Evolutionary conservation across 176 grass and related monocot species (phyloP).

Genomic region (Eleusine coracana): DNA sequence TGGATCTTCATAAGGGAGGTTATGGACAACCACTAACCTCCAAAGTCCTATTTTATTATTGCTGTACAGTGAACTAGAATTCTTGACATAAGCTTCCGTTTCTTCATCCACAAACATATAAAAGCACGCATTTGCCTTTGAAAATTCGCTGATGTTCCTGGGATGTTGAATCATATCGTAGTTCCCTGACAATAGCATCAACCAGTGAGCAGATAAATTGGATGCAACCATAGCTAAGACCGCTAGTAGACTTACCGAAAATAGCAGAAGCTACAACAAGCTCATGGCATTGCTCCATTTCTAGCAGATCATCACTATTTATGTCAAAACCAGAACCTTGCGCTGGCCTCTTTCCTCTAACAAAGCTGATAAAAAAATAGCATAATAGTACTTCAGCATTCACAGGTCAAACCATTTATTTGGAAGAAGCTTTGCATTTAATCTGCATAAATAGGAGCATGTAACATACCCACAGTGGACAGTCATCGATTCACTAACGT

Average conservation of each 20-base stretch:
- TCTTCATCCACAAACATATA: constrained; percentile 99
- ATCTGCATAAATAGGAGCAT: constrained; percentile 20
- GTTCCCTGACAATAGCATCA: constrained; percentile 66
- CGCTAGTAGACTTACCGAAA: constrained; percentile 63
- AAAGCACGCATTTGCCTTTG: constrained; percentile 83
- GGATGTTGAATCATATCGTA: constrained; percentile 98
- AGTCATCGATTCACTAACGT: constrained; percentile 82
- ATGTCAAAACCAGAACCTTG: constrained; percentile 89
- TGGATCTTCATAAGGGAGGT: constrained; percentile 84
- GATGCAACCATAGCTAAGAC: not conserved
- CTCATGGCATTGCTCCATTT: constrained; percentile 87
- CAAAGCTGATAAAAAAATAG: constrained; percentile 67
- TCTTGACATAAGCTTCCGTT: constrained; percentile 80
- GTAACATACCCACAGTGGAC: constrained; percentile 87
- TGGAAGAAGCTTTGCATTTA: not conserved
- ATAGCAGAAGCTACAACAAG: constrained; percentile 96
- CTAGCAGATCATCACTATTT: constrained; percentile 74
- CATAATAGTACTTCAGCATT: constrained; percentile 13
- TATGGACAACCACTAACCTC: constrained; percentile 85
- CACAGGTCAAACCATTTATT: not conserved
- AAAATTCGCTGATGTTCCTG: constrained; percentile 75
- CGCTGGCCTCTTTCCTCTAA: constrained; percentile 83
- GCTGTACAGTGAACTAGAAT: constrained; percentile 59
- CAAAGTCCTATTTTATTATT: constrained; percentile 82
- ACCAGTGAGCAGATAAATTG: constrained; percentile 38